Conservation (phyloP, 2,329 filamentous ascomycete species). For the Stachybotrys chlorohalonatus region DNA sequence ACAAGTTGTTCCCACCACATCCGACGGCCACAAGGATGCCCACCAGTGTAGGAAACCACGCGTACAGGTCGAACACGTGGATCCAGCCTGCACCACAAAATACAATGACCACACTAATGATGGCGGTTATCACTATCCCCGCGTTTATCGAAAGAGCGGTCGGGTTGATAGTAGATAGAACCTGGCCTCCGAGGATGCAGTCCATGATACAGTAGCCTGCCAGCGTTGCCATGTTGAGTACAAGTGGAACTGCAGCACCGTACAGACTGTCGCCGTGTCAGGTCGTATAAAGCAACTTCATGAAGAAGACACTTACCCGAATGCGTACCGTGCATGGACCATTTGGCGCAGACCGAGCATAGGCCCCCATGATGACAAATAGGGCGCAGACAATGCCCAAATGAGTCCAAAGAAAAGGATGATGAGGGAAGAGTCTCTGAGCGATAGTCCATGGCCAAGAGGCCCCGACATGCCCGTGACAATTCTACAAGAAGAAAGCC, state of each 20-base stretch:
- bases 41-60: not conserved
- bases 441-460: slow-evolving; percentile 35
- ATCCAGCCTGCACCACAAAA: not conserved
- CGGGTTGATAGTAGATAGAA: not conserved
- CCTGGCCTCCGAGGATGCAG: not conserved
- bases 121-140: not conserved
- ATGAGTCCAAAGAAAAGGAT: slow-evolving; percentile 51
- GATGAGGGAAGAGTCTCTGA: slow-evolving; percentile 46
- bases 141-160: not conserved
- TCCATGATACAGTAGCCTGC: not conserved
- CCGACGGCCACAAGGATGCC: not conserved
- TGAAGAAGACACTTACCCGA: not conserved
- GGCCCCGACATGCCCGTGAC: too few species aligned
- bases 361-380: not conserved
- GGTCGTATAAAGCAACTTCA: not conserved
- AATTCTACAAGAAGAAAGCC: too few species aligned
- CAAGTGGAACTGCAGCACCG: not conserved
- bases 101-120: not conserved
- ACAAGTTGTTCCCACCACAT: not conserved
- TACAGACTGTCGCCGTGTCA: slow-evolving; percentile 12
- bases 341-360: not conserved
- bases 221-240: not conserved
- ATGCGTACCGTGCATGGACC: not conserved
- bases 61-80: not conserved
- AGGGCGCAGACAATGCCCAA: slow-evolving; percentile 8